Percentiles rank a stretch among this genome's conserved stretches.
Conservation (phyloP, 116 monocot species). For the Trichopus zeylanicus region DNA sequence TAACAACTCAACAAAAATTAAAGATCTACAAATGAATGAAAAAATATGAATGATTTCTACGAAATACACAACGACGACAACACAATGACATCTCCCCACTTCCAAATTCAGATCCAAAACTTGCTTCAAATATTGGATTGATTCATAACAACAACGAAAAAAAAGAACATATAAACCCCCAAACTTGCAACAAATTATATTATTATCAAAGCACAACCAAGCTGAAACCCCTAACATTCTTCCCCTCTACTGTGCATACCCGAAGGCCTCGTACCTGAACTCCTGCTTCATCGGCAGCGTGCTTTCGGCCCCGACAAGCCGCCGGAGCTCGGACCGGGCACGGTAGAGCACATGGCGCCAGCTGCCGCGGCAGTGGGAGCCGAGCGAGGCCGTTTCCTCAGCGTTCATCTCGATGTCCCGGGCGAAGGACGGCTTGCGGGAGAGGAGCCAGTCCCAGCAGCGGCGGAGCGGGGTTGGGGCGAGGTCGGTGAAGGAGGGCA, state of each 20-base stretch:
- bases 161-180: neutral
- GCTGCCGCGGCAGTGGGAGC: slow-evolving; percentile 38
- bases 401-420: slow-evolving; percentile 86
- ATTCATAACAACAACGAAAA: too few relatives aligned
- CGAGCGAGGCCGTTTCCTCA: slow-evolving; percentile 55
- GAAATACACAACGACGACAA: neutral
- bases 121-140: too few relatives aligned
- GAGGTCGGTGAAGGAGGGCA: slow-evolving; percentile 42
- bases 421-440: slow-evolving; percentile 55
- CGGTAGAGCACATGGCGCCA: slow-evolving; percentile 56
- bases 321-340: slow-evolving; percentile 36
- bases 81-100: neutral
- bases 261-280: slow-evolving; percentile 38
- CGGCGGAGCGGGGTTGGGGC: slow-evolving; percentile 35
- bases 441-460: slow-evolving; percentile 50
- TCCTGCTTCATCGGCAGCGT: slow-evolving; percentile 30
- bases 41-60: neutral
- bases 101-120: too few relatives aligned
- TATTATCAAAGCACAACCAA: neutral
- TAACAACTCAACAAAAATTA: neutral
- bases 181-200: neutral
- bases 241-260: slow-evolving; percentile 24
- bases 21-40: slow-evolving; percentile 1
- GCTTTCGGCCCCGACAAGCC: slow-evolving; percentile 18
- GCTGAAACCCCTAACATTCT: neutral